These are phyloP conservation scores for Heimioporus retisporus DNA, from an alignment of 1,284 basidiomycete genomes.

Conservation along the genomic window DNA sequence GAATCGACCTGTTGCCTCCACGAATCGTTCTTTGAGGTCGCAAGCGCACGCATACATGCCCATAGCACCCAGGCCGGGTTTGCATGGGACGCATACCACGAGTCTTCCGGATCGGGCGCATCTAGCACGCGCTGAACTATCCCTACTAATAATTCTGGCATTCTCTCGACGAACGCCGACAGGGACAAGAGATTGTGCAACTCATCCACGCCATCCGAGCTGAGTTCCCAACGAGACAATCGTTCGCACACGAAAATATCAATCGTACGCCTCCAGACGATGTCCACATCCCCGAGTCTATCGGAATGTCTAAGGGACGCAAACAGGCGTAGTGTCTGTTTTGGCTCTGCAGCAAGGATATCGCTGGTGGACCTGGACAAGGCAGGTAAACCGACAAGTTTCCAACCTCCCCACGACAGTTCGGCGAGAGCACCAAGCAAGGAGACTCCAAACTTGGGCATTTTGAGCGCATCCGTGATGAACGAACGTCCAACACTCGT, in stretches of 20 bases:
- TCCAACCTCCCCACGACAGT: conserved; percentile 80
- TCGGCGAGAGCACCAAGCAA: conserved; percentile 70
- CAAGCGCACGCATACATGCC: conserved; percentile 57
- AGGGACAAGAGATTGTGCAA: conserved; percentile 64
- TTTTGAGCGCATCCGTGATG: conserved; percentile 57
- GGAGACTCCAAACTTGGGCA: conserved; percentile 57
- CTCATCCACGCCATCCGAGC: conserved; percentile 46
- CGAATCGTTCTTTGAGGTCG: conserved; percentile 43
- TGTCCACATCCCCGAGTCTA: conserved; percentile 63
- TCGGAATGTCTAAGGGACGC: conserved; percentile 57
- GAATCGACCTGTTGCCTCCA: conserved; percentile 61
- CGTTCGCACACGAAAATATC: conserved; percentile 54
- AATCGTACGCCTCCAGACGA: conserved; percentile 65
- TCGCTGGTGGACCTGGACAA: conserved; percentile 61
- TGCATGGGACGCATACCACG: conserved; percentile 48
- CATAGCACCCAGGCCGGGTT: conserved; percentile 67
- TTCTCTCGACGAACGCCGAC: conserved; percentile 57
- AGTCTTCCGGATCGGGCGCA: conserved; percentile 40
- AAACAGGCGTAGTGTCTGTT: conserved; percentile 59
- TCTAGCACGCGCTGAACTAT: conserved; percentile 60
- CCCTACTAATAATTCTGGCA: conserved; percentile 57
- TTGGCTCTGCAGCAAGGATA: conserved; percentile 54
- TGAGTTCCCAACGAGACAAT: conserved; percentile 40
- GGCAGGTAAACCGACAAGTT: conserved; percentile 66
- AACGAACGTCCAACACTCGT: conserved; percentile 68